These are phyloP conservation scores for Lentinula raphanica DNA, from an alignment of 768 basidiomycete species.

Conservation along the genomic window DNA sequence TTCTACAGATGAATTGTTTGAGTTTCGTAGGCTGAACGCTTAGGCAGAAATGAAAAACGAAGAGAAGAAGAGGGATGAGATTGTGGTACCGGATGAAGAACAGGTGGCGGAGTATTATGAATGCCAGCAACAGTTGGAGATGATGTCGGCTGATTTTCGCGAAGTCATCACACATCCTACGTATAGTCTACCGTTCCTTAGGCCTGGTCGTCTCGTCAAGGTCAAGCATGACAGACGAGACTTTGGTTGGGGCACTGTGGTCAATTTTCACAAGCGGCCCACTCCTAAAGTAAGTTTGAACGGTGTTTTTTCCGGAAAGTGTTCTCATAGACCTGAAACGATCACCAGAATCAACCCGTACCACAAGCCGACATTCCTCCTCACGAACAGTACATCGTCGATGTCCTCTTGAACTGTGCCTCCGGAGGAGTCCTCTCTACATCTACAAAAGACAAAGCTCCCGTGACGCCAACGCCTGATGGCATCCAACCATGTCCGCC, in stretches of 20 bases:
- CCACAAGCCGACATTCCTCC: constrained; percentile 66
- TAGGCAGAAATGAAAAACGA: constrained; percentile 65
- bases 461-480: constrained; percentile 51
- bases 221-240: constrained; percentile 82
- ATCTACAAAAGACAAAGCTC: constrained; percentile 50
- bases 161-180: constrained; percentile 93
- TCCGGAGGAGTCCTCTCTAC: constrained; percentile 47
- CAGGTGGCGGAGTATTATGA: constrained; percentile 89
- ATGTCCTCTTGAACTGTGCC: constrained; percentile 83
- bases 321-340: too few species aligned
- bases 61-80: constrained; percentile 58
- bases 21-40: too few species aligned
- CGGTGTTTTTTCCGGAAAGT: too few species aligned
- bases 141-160: constrained; percentile 82
- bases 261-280: constrained; percentile 86
- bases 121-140: constrained; percentile 86
- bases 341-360: constrained; percentile 64
- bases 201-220: constrained; percentile 88
- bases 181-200: constrained; percentile 91
- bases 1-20: too few species aligned
- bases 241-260: constrained; percentile 95
- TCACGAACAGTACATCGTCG: constrained; percentile 89
- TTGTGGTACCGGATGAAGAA: constrained; percentile 78
- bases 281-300: constrained; percentile 78
- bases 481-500: constrained; percentile 72